Base-by-base conservation (phyloP, 1,284 basidiomycete genomes). In the Lentinus polychrous region DNA sequence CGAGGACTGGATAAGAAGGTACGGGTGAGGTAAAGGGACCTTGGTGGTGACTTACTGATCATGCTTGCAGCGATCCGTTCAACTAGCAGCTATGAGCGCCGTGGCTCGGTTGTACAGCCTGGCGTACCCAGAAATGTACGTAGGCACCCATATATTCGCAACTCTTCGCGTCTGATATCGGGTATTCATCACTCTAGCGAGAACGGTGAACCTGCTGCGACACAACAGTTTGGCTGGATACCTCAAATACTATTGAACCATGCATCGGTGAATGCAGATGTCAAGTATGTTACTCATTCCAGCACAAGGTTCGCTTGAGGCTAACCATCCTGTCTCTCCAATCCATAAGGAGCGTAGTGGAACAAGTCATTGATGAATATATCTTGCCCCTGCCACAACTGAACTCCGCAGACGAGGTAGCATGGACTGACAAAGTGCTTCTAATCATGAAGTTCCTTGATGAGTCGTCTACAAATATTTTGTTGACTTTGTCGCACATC, bases 181-280 rank as follows among this genome's bases (percentile, higher is more conserved):
- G n/a, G n/a, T n/a, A n/a, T n/a, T n/a, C n/a, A n/a, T n/a, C n/a
- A 42, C 48, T 52, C 22, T 53, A 96, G 92, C 55, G 92, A 95
- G 62, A 85, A 80, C 52, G 82, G 83, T 48, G 89, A 93, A 51
- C 67, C 75, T 0, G 72, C 78, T 0, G 91, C 93, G 0, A 74
- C 85, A 15, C 64, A 73, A 17, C 91, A 95, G 47, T 97, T 99
- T 60, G 81, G 81, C 0, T 99, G 96, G 96, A 98, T 99, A 52
- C 94, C 96, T 0, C 76, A 85, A 31, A 73, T 76, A 36, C 71
- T 99, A 24, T 72, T 90, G 36, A 72, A 70, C 49, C 76, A 78
- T 49, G 71, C 73, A 4, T 68, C 70, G 15, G 61, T 73, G 3
- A 75, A 70, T 8, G 46, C 65, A 0, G 86, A 90, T 59, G 71